These are phyloP conservation scores for Pisolithus sp. DNA, from an alignment of 768 basidiomycete species.

Conservation along the genomic window DNA sequence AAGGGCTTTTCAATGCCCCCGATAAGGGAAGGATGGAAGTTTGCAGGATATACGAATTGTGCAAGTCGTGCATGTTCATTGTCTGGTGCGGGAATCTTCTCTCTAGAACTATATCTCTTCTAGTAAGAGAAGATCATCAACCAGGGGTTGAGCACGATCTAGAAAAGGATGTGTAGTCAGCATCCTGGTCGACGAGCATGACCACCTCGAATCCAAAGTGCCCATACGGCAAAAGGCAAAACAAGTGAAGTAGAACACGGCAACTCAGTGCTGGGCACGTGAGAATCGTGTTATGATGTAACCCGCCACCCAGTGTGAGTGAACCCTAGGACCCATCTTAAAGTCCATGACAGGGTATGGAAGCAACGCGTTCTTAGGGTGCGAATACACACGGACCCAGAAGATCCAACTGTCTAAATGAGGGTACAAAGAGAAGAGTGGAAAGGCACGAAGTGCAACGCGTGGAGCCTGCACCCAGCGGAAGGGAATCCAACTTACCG, in stretches of 20 bases:
- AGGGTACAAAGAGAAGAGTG: not conserved
- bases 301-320: not conserved
- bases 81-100: not conserved
- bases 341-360: not conserved
- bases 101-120: not conserved
- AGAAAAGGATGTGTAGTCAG: slow-evolving; percentile 12
- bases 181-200: not conserved
- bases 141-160: slow-evolving; percentile 86
- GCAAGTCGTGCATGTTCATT: not conserved
- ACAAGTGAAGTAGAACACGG: not conserved
- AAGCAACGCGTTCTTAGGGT: not conserved
- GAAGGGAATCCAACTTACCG: slow-evolving; percentile 39
- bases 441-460: not conserved
- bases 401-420: not conserved
- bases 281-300: not conserved
- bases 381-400: not conserved
- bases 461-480: no score
- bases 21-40: no score
- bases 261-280: not conserved
- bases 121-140: slow-evolving; percentile 74
- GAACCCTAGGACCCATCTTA: not conserved
- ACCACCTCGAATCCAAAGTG: no score
- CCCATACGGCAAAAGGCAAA: not conserved
- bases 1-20: no score
- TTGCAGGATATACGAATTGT: not conserved